Conservation (phyloP, 768 basidiomycete genomes). For the Tricholoma furcatifolium region DNA sequence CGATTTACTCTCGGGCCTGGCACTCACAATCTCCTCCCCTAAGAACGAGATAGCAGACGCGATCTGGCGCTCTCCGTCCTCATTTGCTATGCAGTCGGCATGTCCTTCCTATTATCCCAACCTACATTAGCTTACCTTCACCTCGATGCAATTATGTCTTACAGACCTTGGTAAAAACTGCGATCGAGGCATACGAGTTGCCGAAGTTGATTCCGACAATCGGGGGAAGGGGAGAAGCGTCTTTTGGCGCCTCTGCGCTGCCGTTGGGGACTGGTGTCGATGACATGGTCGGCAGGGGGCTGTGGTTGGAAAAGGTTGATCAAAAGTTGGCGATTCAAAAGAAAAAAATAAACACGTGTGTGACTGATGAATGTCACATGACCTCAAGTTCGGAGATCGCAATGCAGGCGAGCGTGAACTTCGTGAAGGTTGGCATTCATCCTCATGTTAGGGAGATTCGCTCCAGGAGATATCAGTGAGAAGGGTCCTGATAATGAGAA, state of each 20-base stretch:
- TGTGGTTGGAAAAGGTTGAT: background rate
- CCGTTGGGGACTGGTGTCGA: slow-evolving; percentile 44
- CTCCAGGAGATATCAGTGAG: slow-evolving; percentile 21
- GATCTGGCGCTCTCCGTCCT: slow-evolving; percentile 98
- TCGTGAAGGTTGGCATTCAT: slow-evolving; percentile 28
- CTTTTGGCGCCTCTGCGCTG: slow-evolving; percentile 39
- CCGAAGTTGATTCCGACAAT: slow-evolving; percentile 97
- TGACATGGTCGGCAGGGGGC: slow-evolving; percentile 6
- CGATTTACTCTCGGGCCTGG: background rate
- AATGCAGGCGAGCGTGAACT: slow-evolving; percentile 36
- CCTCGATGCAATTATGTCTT: background rate
- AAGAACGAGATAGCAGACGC: slow-evolving; percentile 90
- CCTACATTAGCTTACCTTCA: background rate
- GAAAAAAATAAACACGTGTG: slow-evolving; percentile 14
- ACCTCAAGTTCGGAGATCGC: slow-evolving; percentile 31
- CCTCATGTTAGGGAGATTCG: slow-evolving; percentile 17
- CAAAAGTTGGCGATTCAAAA: background rate
- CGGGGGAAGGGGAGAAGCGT: slow-evolving; percentile 44
- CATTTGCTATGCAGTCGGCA: slow-evolving; percentile 95
- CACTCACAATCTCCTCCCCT: slow-evolving; percentile 84
- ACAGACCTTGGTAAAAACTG: slow-evolving; percentile 88
- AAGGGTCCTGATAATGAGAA: slow-evolving; percentile 2
- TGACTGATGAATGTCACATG: background rate
- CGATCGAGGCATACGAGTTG: slow-evolving; percentile 92
- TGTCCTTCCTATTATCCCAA: slow-evolving; percentile 66